Conservation (phyloP, 306 rosid species). For the Benincasa hispida region DNA sequence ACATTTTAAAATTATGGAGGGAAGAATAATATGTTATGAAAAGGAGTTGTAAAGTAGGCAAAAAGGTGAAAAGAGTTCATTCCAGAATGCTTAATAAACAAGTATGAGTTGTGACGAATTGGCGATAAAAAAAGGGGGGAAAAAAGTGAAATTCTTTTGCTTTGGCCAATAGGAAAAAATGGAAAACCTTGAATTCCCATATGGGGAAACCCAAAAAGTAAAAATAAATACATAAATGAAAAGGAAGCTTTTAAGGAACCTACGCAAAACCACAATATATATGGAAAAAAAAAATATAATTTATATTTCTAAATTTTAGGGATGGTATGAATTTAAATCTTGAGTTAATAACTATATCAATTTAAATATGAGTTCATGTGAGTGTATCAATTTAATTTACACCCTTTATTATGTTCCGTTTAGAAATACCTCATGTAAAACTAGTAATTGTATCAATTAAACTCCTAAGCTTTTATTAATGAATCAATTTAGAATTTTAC, state of each 20-base stretch:
- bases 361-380: too few relatives aligned
- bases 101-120: neutral
- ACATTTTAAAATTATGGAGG: conserved; percentile 15
- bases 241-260: conserved; percentile 25
- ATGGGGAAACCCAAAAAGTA: conserved; percentile 15
- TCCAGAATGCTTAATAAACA: conserved; percentile 13
- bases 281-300: too few relatives aligned
- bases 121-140: too few relatives aligned
- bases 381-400: too few relatives aligned
- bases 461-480: too few relatives aligned
- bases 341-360: too few relatives aligned
- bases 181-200: conserved; percentile 44
- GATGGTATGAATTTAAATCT: too few relatives aligned
- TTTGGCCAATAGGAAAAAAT: neutral
- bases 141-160: neutral
- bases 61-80: conserved; percentile 19
- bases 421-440: too few relatives aligned
- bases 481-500: too few relatives aligned
- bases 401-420: too few relatives aligned
- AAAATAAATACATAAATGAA: neutral
- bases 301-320: too few relatives aligned
- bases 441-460: too few relatives aligned
- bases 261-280: conserved; percentile 7
- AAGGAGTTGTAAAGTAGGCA: conserved; percentile 38
- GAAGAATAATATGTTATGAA: conserved; percentile 17